Conservation (phyloP, 306 rosid species). For the Amphicarpaea edgeworthii region DNA sequence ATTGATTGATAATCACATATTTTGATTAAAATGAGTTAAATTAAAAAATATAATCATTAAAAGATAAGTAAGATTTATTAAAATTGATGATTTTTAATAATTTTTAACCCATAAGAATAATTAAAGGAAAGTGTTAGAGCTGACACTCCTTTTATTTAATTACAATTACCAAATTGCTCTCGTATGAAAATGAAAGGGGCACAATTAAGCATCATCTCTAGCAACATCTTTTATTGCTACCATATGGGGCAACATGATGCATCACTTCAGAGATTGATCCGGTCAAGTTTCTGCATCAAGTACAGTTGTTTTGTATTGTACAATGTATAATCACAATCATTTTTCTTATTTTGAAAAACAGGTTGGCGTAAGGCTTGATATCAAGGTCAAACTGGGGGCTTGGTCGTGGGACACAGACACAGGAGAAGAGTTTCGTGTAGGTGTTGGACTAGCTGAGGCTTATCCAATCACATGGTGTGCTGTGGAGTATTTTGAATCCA, state of each 20-base stretch:
- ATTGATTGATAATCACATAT: too few species aligned
- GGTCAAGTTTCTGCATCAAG: constrained; percentile 27
- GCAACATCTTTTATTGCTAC: not conserved
- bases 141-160: too few species aligned
- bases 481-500: constrained; percentile 75
- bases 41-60: too few species aligned
- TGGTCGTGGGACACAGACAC: constrained; percentile 75
- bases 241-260: not conserved
- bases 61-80: too few species aligned
- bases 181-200: constrained; percentile 3
- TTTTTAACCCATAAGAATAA: too few species aligned
- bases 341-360: constrained; percentile 32
- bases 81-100: too few species aligned
- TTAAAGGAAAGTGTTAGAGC: too few species aligned
- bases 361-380: constrained; percentile 65
- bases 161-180: not conserved
- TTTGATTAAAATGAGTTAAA: too few species aligned
- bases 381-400: constrained; percentile 64
- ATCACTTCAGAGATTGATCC: not conserved
- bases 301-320: not conserved
- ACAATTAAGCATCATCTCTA: not conserved
- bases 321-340: not conserved
- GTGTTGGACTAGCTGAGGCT: constrained; percentile 78
- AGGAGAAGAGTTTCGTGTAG: constrained; percentile 75
- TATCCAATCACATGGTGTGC: constrained; percentile 75